A percentile compares a stretch with the other conserved stretches of the same genome.
Conservation (phyloP, 2,329 filamentous ascomycete species). For the Cucurbitaria berberidis region DNA sequence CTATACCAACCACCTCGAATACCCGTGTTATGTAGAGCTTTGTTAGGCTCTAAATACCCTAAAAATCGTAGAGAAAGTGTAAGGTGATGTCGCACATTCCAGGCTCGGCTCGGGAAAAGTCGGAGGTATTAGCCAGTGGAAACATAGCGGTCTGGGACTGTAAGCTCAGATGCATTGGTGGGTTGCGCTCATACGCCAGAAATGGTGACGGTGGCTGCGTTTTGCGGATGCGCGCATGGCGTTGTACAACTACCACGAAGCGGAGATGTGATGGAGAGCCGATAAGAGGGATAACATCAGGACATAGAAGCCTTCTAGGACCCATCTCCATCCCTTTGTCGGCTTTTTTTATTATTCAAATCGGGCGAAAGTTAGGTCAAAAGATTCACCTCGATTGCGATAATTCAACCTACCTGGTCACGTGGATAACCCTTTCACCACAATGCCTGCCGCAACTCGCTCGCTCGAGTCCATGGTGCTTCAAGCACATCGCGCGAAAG, state of each 20-base stretch:
- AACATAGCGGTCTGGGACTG: constrained; percentile 5
- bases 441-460: constrained; percentile 37
- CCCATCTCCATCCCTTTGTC: neutral
- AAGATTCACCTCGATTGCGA: neutral
- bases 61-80: too few relatives aligned
- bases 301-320: neutral
- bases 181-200: neutral
- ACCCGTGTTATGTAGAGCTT: neutral
- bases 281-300: constrained; percentile 4
- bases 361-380: neutral
- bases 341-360: neutral
- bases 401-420: neutral
- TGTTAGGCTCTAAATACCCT: neutral
- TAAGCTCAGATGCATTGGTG: neutral
- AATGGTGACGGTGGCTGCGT: constrained; percentile 8
- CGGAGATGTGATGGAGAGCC: constrained; percentile 13
- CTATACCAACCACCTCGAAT: neutral
- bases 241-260: constrained; percentile 1
- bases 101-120: constrained; percentile 5
- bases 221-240: constrained; percentile 4
- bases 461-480: constrained; percentile 41
- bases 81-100: too few relatives aligned
- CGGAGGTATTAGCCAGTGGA: constrained; percentile 7
- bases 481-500: constrained; percentile 45
- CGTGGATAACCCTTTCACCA: neutral